Evolutionary conservation across 495 filamentous ascomycete genomes (phyloP).

Genomic region (Neurospora terricola): DNA sequence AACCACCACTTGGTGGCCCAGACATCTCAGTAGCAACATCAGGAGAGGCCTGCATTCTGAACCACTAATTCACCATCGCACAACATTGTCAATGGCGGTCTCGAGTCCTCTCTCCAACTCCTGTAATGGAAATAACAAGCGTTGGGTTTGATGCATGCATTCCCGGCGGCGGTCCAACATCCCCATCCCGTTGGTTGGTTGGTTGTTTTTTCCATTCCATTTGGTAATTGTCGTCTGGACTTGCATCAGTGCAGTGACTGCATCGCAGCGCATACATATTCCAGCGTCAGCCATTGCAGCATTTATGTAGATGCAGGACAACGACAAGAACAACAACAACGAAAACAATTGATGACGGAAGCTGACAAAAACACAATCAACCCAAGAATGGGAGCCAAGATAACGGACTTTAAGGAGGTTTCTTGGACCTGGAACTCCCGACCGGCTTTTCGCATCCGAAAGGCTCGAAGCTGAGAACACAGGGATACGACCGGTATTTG

Average conservation of each 20-base stretch:
- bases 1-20: neutral
- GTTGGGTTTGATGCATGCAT: neutral
- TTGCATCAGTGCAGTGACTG: neutral
- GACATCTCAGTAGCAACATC: neutral
- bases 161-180: neutral
- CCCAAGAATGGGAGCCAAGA: neutral
- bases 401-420: neutral
- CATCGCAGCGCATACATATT: neutral
- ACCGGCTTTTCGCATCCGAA: neutral
- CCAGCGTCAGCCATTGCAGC: neutral
- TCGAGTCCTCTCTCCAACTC: neutral
- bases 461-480: neutral
- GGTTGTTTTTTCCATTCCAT: neutral
- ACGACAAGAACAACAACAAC: neutral
- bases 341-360: neutral
- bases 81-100: neutral
- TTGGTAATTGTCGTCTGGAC: neutral
- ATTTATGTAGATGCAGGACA: neutral
- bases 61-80: neutral
- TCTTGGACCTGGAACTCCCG: neutral
- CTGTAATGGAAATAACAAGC: neutral
- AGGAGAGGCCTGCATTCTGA: neutral
- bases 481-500: neutral
- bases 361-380: neutral
- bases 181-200: neutral